Percentiles rank a stretch among this genome's conserved stretches.
Conservation (phyloP, 306 rosid genomes). For the Sphenostylis stenocarpa region DNA sequence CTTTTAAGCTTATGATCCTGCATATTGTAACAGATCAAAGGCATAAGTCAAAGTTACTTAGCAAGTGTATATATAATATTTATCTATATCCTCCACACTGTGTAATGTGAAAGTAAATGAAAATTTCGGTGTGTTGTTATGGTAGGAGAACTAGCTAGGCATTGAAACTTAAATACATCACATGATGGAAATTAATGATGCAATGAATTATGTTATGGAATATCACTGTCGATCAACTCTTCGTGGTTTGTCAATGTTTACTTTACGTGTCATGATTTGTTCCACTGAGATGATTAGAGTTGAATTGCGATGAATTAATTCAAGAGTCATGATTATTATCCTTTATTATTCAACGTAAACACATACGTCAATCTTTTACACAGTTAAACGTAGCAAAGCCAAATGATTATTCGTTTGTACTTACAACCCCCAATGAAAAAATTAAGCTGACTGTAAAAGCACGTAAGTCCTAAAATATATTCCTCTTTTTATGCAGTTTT, state of each 20-base stretch:
- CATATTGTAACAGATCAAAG: not conserved
- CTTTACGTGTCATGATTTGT: not conserved
- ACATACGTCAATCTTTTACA: not conserved
- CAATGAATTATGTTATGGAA: not conserved
- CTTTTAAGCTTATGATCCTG: constrained; percentile 11
- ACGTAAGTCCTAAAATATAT: not conserved
- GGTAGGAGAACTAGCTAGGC: not conserved
- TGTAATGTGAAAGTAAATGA: not conserved
- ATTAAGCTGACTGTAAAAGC: not conserved
- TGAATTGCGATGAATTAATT: not conserved
- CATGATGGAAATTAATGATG: not conserved
- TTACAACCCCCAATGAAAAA: not conserved
- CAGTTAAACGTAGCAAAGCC: not conserved
- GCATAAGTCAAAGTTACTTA: not conserved
- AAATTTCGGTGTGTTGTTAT: not conserved
- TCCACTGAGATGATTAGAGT: not conserved
- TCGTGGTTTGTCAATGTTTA: not conserved
- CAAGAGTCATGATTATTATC: not conserved
- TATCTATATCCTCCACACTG: not conserved
- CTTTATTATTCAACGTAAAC: not conserved
- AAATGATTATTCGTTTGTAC: not conserved
- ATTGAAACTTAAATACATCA: not conserved
- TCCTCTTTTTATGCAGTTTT: not conserved
- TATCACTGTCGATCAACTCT: not conserved
- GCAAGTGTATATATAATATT: too few species aligned